Evolutionary conservation across 2,329 filamentous ascomycete genomes (phyloP), one percentile per base, ranked within the genome.

Genomic region (Basipetospora sp.): DNA sequence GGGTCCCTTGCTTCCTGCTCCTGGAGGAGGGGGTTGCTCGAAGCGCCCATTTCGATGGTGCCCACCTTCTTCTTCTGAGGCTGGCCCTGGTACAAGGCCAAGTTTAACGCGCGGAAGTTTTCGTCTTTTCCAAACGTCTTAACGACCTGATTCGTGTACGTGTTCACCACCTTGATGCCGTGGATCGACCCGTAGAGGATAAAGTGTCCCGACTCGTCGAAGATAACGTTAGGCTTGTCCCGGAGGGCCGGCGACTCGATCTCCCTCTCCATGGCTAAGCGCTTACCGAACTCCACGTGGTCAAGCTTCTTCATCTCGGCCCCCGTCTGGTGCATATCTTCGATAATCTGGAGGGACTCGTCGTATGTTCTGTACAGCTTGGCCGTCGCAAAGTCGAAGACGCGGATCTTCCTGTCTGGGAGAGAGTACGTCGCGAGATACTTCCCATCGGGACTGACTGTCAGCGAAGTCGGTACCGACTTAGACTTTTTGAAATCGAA

Each of bases 401-500:
- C 63, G 18, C 90, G 79, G 34, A 98, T 75, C 56, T 93, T 92
- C 40, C 90, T 77, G 56, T 98, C 90, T 0, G 90, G 92, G 47
- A 94, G 78, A 0, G 90, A 98, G 48, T 90, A 78, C 0, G 85
- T 80, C 2, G 81, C 85, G 51, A 98, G 90, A 42, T 86, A 82
- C 41, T 80, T 73, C 4, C 88, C 86, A 0, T 80, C 80, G 0
- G 87, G 86, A 0, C 90, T 94, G 33, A 98, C 71, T 0, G 81
- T 83, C 34, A 98, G 65, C 9, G 82, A 83, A 4, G 77, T 74
- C 0, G 88, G 87, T 1, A 80, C 72, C 0, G 86, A 82, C 56
- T 94, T 96, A 36, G 83, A 73, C 59, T 94, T 96, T 53, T 93
- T 96, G 63, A 98, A 96, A 38, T 94, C 88, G 52, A 96, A 98